Evolutionary conservation across 1,139 yeast genomes (phyloP).

Genomic region (Nakaseomyces delphensis): DNA sequence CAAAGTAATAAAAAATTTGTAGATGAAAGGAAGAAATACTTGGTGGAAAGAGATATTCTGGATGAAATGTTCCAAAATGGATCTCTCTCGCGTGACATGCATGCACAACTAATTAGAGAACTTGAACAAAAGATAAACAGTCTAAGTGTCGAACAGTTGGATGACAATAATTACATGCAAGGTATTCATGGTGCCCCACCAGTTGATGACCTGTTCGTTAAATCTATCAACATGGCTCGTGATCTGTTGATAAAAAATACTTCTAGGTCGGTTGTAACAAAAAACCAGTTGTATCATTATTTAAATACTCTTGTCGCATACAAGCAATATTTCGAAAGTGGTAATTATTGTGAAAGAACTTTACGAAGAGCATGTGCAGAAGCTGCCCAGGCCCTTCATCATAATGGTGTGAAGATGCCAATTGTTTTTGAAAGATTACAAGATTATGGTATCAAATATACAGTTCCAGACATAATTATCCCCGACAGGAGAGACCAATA

Average conservation of each 20-base stretch:
- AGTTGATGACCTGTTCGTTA: slow-evolving; percentile 13
- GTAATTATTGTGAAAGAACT: slow-evolving; percentile 10
- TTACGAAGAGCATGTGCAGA: slow-evolving; percentile 16
- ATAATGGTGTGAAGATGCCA: slow-evolving; percentile 30
- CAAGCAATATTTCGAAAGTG: slow-evolving; percentile 18
- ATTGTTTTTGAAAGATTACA: slow-evolving; percentile 22
- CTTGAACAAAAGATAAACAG: slow-evolving; percentile 15
- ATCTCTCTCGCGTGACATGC: slow-evolving; percentile 11
- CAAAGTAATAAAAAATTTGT: slow-evolving; percentile 10
- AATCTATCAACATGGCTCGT: slow-evolving; percentile 22
- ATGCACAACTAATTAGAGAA: slow-evolving; percentile 9
- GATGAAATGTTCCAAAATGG: slow-evolving; percentile 16
- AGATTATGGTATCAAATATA: slow-evolving; percentile 22
- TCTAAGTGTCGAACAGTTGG: slow-evolving; percentile 9
- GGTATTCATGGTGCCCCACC: slow-evolving; percentile 1
- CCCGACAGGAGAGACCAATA: slow-evolving; percentile 22
- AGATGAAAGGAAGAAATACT: slow-evolving; percentile 15
- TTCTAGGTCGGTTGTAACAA: slow-evolving; percentile 18
- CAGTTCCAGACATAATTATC: slow-evolving; percentile 12
- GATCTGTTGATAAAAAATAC: slow-evolving; percentile 17
- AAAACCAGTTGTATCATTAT: slow-evolving; percentile 15
- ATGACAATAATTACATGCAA: slow-evolving; percentile 2
- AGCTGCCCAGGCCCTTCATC: slow-evolving; percentile 20
- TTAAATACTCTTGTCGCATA: slow-evolving; percentile 16
- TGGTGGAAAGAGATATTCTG: slow-evolving; percentile 15